These are phyloP conservation scores for Coemansia sp. DNA, from an alignment of 192 early-diverging fungal genomes.

Conservation along the genomic window DNA sequence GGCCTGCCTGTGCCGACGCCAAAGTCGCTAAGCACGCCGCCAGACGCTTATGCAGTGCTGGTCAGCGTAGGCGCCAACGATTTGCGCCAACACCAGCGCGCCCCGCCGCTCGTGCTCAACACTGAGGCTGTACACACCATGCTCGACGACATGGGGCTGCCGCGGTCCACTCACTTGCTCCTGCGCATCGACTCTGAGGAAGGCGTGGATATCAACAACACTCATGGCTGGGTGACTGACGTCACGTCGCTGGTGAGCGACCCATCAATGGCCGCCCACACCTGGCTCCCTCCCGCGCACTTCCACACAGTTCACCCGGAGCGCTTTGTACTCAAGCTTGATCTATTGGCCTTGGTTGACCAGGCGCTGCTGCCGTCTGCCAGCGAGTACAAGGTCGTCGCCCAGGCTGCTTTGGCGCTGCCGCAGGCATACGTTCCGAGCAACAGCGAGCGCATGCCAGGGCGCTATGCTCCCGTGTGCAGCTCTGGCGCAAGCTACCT, in stretches of 20 bases:
- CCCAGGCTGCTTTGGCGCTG: conserved; percentile 37
- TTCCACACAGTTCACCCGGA: conserved; percentile 50
- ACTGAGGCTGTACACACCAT: conserved; percentile 26
- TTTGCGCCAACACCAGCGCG: conserved; percentile 18
- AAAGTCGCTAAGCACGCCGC: conserved; percentile 7
- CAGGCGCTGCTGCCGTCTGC: conserved; percentile 34
- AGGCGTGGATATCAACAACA: conserved; percentile 26
- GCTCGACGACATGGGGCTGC: conserved; percentile 43
- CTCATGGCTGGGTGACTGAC: conserved; percentile 29
- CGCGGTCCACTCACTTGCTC: conserved; percentile 50
- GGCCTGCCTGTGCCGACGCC: not conserved
- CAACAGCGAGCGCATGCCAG: conserved; percentile 35
- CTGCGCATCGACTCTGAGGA: conserved; percentile 47
- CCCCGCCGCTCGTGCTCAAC: conserved; percentile 36
- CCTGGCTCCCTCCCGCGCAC: conserved; percentile 42
- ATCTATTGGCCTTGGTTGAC: conserved; percentile 48
- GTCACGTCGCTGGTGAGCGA: conserved; percentile 29
- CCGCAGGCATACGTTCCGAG: conserved; percentile 32
- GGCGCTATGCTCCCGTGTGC: conserved; percentile 31
- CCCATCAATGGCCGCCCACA: conserved; percentile 17
- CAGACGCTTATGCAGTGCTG: conserved; percentile 34
- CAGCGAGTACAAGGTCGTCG: conserved; percentile 35
- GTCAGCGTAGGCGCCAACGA: conserved; percentile 51
- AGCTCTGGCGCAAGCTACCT: conserved; percentile 38
- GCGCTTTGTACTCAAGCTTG: conserved; percentile 46